Base-by-base conservation (phyloP, 257 asterid genomes). In the Cordia subcordata region DNA sequence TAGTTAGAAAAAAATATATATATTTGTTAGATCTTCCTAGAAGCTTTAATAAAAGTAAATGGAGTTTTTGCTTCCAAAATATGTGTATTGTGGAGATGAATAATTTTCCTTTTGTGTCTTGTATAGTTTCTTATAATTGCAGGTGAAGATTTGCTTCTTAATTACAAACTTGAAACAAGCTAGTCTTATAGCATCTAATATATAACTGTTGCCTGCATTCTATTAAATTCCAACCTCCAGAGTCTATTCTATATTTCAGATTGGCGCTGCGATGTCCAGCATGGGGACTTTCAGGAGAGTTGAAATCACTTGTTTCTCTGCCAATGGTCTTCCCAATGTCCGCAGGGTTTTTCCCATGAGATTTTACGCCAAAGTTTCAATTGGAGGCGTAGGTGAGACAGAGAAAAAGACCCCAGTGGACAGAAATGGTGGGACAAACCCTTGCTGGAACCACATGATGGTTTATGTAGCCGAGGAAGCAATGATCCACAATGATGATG, bases 231-330 rank as follows among this genome's bases (percentile, higher is more conserved):
- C 17, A 37, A 57, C 14, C 15, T 17, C 44, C 35, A 27, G 6
- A 27, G 3, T 27, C 6, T 27, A 27, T 27, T 27, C n/a, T n/a
- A 27, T 27, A 17, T 57, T 20, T 57, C 15, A 42, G 47, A 42
- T 42, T 42, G 8, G 4, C 10, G 3, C 47, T 42, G 47, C 10
- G 10, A 8, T 11, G 10, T 3, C 47, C 15, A 42, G 2, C 47
- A 42, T 42, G 47, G 5, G 10, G 47, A n/a, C n/a, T n/a, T 42
- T 42, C 15, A 4, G 70, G 8, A 52, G 21, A 13, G 64, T 70
- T 13, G 63, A 59, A n/a, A 47, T 70, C 44, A 64, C 60, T 16
- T 40, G 64, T 47, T 37, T 13, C 13, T 56, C 70, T 2, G 64
- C 58, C 15, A 22, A 15, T 10, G 8, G 16, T 17, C 64, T 64